Percentiles rank a stretch among this genome's conserved stretches.
These are phyloP conservation scores for Tanacetum coccineum DNA, from an alignment of 129 eudicot genomes.

Conservation along the genomic window DNA sequence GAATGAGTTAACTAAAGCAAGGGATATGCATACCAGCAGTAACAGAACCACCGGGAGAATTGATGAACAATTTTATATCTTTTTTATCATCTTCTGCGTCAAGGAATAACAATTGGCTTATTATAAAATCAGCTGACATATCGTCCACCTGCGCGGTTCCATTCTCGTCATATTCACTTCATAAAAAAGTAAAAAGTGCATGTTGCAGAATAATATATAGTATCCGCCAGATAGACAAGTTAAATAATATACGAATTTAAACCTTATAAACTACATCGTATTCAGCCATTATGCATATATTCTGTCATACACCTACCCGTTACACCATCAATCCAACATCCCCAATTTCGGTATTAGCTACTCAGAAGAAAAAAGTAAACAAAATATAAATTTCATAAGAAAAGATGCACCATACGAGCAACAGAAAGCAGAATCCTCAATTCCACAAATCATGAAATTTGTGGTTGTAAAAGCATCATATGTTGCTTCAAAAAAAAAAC, in stretches of 20 bases:
- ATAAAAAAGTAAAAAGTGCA: background rate
- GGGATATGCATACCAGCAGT: constrained; percentile 65
- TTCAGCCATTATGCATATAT: background rate
- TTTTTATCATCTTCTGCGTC: constrained; percentile 79
- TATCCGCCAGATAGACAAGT: background rate
- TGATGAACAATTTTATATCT: constrained; percentile 83
- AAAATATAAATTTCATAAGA: no score
- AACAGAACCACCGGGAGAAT: constrained; percentile 93
- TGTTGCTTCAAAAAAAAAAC: no score
- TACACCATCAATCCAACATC: no score
- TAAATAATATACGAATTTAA: background rate
- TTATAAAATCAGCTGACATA: constrained; percentile 76
- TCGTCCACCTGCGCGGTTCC: constrained; percentile 70
- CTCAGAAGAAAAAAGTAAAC: no score
- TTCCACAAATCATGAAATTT: no score
- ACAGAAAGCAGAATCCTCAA: no score
- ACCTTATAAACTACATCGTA: background rate
- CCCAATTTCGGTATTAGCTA: no score
- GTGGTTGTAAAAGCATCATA: no score
- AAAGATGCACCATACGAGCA: no score
- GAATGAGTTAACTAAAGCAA: constrained; percentile 4
- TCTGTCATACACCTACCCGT: background rate
- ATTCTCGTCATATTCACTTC: constrained; percentile 20
- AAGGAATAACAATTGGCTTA: constrained; percentile 82
- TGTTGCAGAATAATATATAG: background rate